These are phyloP conservation scores for Albizia julibrissin DNA, from an alignment of 306 rosid genomes.

Conservation along the genomic window DNA sequence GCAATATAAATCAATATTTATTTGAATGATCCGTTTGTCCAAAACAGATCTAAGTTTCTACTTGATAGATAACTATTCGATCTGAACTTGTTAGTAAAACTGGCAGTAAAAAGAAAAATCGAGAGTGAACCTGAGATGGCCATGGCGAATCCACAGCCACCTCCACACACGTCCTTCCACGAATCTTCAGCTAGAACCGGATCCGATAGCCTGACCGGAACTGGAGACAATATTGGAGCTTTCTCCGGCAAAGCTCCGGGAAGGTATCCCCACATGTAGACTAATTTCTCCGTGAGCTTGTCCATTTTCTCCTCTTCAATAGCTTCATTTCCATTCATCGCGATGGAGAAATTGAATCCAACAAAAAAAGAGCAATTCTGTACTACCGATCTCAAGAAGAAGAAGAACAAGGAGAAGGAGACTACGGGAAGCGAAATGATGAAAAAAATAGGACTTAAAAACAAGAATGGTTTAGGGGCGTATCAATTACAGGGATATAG, in stretches of 20 bases:
- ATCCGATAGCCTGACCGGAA: conserved; percentile 44
- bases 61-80: conserved; percentile 1
- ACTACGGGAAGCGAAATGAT: background rate
- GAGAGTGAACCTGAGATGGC: conserved; percentile 77
- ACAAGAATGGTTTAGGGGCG: conserved; percentile 4
- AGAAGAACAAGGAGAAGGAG: background rate
- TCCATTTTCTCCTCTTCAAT: conserved; percentile 45
- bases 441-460: background rate
- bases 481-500: conserved; percentile 52
- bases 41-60: conserved; percentile 28
- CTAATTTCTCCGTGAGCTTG: conserved; percentile 43
- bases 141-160: conserved; percentile 95
- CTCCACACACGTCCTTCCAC: conserved; percentile 78
- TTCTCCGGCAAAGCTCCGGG: conserved; percentile 82
- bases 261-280: conserved; percentile 87
- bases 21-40: background rate
- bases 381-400: background rate
- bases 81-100: conserved; percentile 17
- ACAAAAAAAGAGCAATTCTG: background rate
- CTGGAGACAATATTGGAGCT: conserved; percentile 60
- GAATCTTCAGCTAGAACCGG: conserved; percentile 44
- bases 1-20: background rate
- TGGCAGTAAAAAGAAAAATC: conserved; percentile 19
- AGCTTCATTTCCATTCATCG: conserved; percentile 57
- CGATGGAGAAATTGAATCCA: background rate